Conservation (phyloP, 2,329 filamentous ascomycete genomes). For the Paecilomyces formosus region DNA sequence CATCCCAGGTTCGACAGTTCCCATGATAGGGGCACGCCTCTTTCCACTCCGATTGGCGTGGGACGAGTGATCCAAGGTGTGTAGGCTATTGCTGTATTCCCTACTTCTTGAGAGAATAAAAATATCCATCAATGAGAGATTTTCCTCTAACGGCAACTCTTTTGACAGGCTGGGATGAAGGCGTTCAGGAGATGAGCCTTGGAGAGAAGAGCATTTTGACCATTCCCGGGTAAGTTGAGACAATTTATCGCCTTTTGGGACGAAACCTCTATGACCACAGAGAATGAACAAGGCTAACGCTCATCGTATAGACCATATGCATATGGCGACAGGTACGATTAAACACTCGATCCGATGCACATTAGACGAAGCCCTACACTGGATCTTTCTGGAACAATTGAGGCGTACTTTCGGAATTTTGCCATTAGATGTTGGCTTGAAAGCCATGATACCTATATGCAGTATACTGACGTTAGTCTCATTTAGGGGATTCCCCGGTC, state of each 20-base stretch:
- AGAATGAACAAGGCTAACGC: conserved; percentile 4
- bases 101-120: neutral
- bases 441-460: neutral
- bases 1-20: conserved; percentile 77
- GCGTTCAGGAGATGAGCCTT: conserved; percentile 75
- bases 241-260: conserved; percentile 3
- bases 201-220: conserved; percentile 83
- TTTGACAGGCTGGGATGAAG: conserved; percentile 70
- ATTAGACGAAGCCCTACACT: neutral
- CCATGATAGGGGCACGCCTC: conserved; percentile 57
- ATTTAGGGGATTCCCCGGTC: conserved; percentile 65
- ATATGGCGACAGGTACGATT: conserved; percentile 33
- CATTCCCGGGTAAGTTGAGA: conserved; percentile 60
- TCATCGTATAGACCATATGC: conserved; percentile 17
- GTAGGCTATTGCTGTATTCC: conserved; percentile 8
- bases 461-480: conserved; percentile 8
- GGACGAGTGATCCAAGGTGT: conserved; percentile 81
- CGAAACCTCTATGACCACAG: neutral
- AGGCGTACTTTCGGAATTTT: neutral
- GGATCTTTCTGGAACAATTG: neutral
- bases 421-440: neutral
- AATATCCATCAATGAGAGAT: neutral
- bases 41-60: conserved; percentile 70
- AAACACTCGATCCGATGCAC: neutral
- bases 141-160: conserved; percentile 20